phyloP scores from a whole-genome alignment of 2,329 filamentous ascomycete genomes.

The Fusarium coicis region DNA sequence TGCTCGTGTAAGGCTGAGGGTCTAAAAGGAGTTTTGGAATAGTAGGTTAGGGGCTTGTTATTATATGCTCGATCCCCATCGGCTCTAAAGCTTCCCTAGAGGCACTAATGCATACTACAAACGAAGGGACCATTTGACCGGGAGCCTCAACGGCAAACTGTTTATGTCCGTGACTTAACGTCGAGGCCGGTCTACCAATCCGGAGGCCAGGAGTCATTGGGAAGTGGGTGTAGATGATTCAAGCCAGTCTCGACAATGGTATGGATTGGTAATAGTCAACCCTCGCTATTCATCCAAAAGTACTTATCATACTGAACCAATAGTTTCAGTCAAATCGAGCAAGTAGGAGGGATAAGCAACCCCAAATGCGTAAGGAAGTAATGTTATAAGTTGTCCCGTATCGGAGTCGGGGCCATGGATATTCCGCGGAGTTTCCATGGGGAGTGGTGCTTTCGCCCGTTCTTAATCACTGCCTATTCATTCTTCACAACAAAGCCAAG shows the following conservation, averaged over 20 bases:
- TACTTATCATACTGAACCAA: constrained; percentile 1
- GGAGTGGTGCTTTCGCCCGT: not conserved
- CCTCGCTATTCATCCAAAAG: constrained; percentile 1
- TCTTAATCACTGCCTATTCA: constrained; percentile 18
- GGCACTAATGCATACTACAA: constrained; percentile 11
- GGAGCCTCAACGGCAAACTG: constrained; percentile 9
- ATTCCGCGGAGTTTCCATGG: constrained; percentile 43
- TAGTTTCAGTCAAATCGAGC: not conserved
- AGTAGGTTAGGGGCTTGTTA: not conserved
- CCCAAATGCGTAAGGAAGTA: not conserved
- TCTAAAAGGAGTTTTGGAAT: not conserved
- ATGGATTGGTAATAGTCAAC: constrained; percentile 1
- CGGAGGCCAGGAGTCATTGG: not conserved
- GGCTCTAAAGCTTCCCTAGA: not conserved
- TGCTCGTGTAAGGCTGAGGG: not conserved
- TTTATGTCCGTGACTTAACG: constrained; percentile 26
- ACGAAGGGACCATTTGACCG: not conserved
- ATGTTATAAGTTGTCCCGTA: constrained; percentile 9
- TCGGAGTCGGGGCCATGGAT: constrained; percentile 29
- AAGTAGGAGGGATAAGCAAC: constrained; percentile 2
- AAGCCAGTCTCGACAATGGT: not conserved
- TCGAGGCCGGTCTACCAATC: not conserved
- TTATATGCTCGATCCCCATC: constrained; percentile 7
- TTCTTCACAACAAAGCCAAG: constrained; percentile 6
- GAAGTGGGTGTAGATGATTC: constrained; percentile 8